Evolutionary conservation across 352 stramenopile genomes (phyloP), one percentile per base, ranked within the genome.

Genomic region (Phytophthora crassamura): DNA sequence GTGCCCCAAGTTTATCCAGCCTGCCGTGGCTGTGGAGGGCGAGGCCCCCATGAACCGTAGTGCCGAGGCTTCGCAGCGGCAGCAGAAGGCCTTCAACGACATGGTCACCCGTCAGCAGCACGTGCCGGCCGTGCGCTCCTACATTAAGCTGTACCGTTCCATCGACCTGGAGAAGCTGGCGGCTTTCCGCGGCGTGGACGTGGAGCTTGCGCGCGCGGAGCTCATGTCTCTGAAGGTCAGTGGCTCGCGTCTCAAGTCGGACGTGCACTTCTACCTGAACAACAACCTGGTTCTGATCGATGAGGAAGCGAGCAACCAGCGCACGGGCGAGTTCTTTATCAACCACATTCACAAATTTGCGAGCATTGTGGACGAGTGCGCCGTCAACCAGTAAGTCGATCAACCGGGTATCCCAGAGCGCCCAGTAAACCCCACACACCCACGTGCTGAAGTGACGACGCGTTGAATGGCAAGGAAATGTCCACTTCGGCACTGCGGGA

Each of bases 61-160:
- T 58, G 34, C 57, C n/a, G 85, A 93, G 59, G 84, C 82, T 41
- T 80, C 79, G 67, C 69, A 91, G 64, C 74, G 89, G 15, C 87
- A 97, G 70, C 78, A 91, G 57, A 84, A 86, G 60, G 72, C 92
- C 28, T 98, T 99, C 60, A 81, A 91, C 45, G 84, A 94, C 36
- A 92, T 99, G 77, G 94, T 98, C 42, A 62, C 74, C 32, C 77
- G 84, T 39, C 90, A 98, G 71, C 74, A 89, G 58, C 86, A 89
- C 51, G 85, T 98, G 51, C 82, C 90, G 41, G 95, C 94, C 64
- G 84, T 99, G 46, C 80, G 95, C 53, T 98, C 91, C 47, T 99
- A 98, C 82, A 86, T 99, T 68, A 98, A 98, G 68, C 80, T 99
- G 7, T 99, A 99, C 81, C 97, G 94, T 7, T 98, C 94, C 43